These are phyloP conservation scores for Sclerotinia nivalis DNA, from an alignment of 2,329 filamentous ascomycete species.

Conservation along the genomic window DNA sequence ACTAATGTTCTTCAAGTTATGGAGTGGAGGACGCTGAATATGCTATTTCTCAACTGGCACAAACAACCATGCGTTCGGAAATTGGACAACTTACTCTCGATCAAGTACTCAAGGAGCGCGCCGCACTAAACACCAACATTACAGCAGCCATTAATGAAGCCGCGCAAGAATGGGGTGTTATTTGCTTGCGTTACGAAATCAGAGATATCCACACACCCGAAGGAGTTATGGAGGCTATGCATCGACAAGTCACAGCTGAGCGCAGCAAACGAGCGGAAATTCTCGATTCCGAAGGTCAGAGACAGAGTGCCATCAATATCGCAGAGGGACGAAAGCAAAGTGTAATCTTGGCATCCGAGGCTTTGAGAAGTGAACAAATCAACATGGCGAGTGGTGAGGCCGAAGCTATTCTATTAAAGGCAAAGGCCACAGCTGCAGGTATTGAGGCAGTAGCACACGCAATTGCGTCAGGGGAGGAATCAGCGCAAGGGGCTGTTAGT, in stretches of 20 bases:
- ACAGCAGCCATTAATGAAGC: constrained; percentile 99
- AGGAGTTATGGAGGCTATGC: constrained; percentile 95
- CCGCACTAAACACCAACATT: constrained; percentile 95
- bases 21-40: constrained; percentile 98
- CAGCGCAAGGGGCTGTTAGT: constrained; percentile 81
- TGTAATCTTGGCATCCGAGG: constrained; percentile 94
- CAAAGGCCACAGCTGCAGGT: constrained; percentile 79
- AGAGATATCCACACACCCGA: constrained; percentile 95
- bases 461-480: constrained; percentile 70
- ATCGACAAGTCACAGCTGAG: constrained; percentile 95
- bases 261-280: constrained; percentile 97
- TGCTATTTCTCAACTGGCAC: constrained; percentile 94
- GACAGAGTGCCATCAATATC: constrained; percentile 98
- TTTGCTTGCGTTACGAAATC: constrained; percentile 96
- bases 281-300: constrained; percentile 92
- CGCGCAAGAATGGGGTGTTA: constrained; percentile 93
- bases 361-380: constrained; percentile 84
- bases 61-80: constrained; percentile 98
- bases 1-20: constrained; percentile 60
- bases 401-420: constrained; percentile 86
- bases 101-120: constrained; percentile 96
- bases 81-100: constrained; percentile 96
- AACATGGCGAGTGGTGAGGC: constrained; percentile 92
- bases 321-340: constrained; percentile 97
- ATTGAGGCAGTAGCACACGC: constrained; percentile 82